Base-by-base conservation (phyloP, 257 asterid genomes). In the Linaria vulgaris region DNA sequence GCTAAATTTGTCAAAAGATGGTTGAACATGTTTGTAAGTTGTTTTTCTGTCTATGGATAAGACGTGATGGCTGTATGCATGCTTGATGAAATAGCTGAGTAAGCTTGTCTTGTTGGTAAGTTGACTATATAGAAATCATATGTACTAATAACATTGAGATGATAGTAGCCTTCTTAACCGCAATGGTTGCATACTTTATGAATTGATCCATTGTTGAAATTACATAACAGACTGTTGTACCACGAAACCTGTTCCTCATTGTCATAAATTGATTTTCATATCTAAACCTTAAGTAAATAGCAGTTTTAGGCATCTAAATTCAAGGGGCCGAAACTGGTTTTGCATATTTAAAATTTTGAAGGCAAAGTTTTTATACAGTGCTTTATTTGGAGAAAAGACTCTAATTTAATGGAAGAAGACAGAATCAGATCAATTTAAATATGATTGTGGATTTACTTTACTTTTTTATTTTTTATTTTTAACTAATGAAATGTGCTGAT, bases 181-280 rank as follows among this genome's bases (percentile, higher is more conserved):
- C 24, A 20, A 64, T 23, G 25, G 61, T 58, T 65, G 45, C 68
- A 45, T 24, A 17, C 50, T 39, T 48, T 54, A 61, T 45, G 38
- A 59, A 62, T 59, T 37, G 24, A 44, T 57, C 47, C 21, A 46
- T 57, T 55, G 27, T 47, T 15, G 50, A 54, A 38, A 31, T 44
- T 63, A 39, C 38, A 69, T 24, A 37, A 24, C 17, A 48, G 8
- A 5, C 46, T 53, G 22, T 22, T 43, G 43, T 24, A 50, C 59
- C 39, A n/a, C 11, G 39, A 56, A 48, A 64, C 43, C 44, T 67
- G 68, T 63, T 56, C 64, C 43, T 57, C 50, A 62, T 45, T 67
- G 17, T 59, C 53, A 37, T 51, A 9, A 34, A 24, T 44, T 60
- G 48, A 46, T 69, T 52, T 31, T 16, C 45, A 57, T 55, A 19